Base-by-base conservation (phyloP, 768 basidiomycete species). In the Lactifluus pinguis region DNA sequence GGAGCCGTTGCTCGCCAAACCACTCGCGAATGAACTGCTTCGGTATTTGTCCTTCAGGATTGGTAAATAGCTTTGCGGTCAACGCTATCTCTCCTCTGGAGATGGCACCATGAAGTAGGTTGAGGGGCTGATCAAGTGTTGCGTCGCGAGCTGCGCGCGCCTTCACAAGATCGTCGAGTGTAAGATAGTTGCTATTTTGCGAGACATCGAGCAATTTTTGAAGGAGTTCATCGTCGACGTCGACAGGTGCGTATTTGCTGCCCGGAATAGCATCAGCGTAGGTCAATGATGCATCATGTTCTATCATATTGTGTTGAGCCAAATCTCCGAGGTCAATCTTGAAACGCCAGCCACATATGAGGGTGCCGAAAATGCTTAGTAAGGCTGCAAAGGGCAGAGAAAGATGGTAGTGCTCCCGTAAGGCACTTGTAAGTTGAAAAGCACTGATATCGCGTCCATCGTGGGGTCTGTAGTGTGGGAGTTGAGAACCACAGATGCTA, bases 281-380 rank as follows among this genome's bases (percentile, higher is more conserved):
- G 8, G 82, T 83, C 29, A 89, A 74, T 3, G 84, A 81, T 13
- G 77, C 83, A 62, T 87, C 77, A 70, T 89, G 87, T 52, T 87
- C 80, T 53, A 89, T 83, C 7, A 66, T 44, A 42, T 83, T 82
- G 59, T 83, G 80, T n/a, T 69, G 63, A 0, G 83, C 80, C 32
- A 87, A 79, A 49, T 76, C 75, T 41, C 77, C 74, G 50, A 85
- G 77, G 66, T 79, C 70, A 54, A 84, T 66, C 7, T 68, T 68
- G 63, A 71, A 68, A n/a, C 56, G 15, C 17, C 62, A 53, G 13
- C 70, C 69, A 55, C 70, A 71, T 4, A 60, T 25, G 30, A 66
- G 7, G 19, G 68, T 65, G 25, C 70, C 72, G 6, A 56, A 66
- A 9, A 68, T 13, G 1, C 83, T 75, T 25, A 89, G 77, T 13